Evolutionary conservation across 2,329 filamentous ascomycete genomes (phyloP), one percentile per base, ranked within the genome.

Genomic region (Stachybotrys echinatus): DNA sequence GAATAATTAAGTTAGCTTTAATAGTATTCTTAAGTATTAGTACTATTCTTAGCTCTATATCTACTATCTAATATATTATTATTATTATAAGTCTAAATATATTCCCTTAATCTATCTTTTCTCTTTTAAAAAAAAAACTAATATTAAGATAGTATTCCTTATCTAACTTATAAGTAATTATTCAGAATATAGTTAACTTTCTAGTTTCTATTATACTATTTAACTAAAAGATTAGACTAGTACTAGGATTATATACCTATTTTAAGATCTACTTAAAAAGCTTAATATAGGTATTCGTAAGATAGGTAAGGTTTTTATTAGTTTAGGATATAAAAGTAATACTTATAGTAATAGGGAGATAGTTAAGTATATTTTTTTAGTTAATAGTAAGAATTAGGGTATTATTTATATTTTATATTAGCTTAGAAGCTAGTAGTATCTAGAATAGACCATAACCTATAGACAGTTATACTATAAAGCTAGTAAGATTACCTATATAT

Each of bases 121-220:
- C n/a, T n/a, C n/a, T n/a, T n/a, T n/a, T n/a, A n/a, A n/a, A n/a
- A n/a, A n/a, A n/a, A n/a, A 31, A 31, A 31, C 27, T 31, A 12
- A 12, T 12, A 31, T 12, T 12, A 31, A 31, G 27, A 12, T 31
- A 31, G 27, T 12, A 12, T 31, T 6, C 4, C 17, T 34, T 20
- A 17, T 45, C 48, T 23, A 6, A 61, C 59, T 4, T 66, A 27
- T 2, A 62, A 3, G 65, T 64, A 3, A 70, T 22, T 1, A 65
- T 68, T 0, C 61, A 65, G 7, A 65, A 61, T 1, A 72, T 66
- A 6, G 67, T 72, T 1, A 68, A 72, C 45, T 71, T 72, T 12
- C 68, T 67, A 1, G 64, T 71, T 1, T 68, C 67, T 10, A 66
- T 67, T 56, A 68, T 66, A 3, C 68, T 68, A 10, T 64, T 65